Evolutionary conservation across 1,284 basidiomycete species (phyloP), one percentile per base, ranked within the genome.

Genomic region (Xerocomus amazonicus): DNA sequence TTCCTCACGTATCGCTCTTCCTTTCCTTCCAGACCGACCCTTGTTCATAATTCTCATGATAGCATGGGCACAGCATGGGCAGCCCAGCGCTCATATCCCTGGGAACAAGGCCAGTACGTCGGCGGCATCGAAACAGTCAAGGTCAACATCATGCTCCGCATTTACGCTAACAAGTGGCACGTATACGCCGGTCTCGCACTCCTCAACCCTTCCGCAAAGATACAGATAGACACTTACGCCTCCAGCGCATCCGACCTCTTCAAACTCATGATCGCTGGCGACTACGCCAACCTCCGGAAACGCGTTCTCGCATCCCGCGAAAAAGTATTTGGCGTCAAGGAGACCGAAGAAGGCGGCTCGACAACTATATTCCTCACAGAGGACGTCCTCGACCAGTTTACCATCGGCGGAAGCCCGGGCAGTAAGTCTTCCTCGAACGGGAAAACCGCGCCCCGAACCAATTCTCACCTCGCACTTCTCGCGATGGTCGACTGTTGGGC

Each of bases 401-500:
- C 62, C 1, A 62, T 68, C 34, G 61, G 62, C 32, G 62, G 63
- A 0, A 54, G 57, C 9, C 57, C 66, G 37, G 56, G 35, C 16
- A 32, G 40, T 4, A 55, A 23, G 12, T 45, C 50, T 13, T 52
- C 59, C 7, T 52, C 62, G 4, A 46, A 50, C 0, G 52, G 43
- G 4, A 10, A 36, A 2, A 33, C 47, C 12, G 43, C 48, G 47
- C 49, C 51, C 1, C 39, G 45, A 7, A 80, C 81, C 31, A 99
- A 99, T 69, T 97, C 92, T 10, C 97, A 99, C 69, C 82, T 99
- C 47, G 88, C 92, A 9, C 76, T 99, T n/a, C 80, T 99, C 39
- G 94, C 95, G 14, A 99, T 99, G 90, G 97, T 98, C 31, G 97
- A 99, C 70, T 97, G 92, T 65, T 99, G 96, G 97, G 87, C 92